phyloP scores from a whole-genome alignment of 106 monocot genomes.

The Acorus calamus region DNA sequence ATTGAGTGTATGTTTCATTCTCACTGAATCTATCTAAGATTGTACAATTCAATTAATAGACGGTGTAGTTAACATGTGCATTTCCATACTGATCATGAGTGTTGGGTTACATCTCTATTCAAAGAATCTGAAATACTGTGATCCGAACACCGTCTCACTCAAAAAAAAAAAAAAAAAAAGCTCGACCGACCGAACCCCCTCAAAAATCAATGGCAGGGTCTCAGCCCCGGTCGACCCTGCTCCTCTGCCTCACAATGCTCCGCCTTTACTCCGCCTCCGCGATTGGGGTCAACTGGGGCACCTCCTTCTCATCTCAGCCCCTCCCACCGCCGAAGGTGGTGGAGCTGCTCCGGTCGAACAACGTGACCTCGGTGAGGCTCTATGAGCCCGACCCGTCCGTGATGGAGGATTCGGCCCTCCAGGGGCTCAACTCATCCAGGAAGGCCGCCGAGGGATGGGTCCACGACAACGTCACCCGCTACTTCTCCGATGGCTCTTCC shows the following conservation, averaged over 20 bases:
- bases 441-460: conserved; percentile 79
- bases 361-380: conserved; percentile 53
- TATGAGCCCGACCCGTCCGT: conserved; percentile 54
- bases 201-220: too few relatives aligned
- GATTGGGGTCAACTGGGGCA: conserved; percentile 68
- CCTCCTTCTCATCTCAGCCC: conserved; percentile 50
- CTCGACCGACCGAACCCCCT: too few relatives aligned
- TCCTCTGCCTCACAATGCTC: conserved; percentile 16
- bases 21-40: too few relatives aligned
- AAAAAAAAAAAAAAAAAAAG: too few relatives aligned
- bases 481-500: conserved; percentile 19
- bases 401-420: conserved; percentile 58
- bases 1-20: too few relatives aligned
- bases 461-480: conserved; percentile 83
- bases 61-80: too few relatives aligned
- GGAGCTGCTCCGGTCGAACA: conserved; percentile 56
- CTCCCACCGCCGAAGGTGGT: conserved; percentile 49
- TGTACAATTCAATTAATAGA: too few relatives aligned
- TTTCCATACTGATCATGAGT: too few relatives aligned
- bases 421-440: conserved; percentile 44
- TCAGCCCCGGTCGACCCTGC: not conserved
- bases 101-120: too few relatives aligned
- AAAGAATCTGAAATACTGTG: too few relatives aligned
- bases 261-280: conserved; percentile 4
- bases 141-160: too few relatives aligned